Conservation (phyloP, 192 early-diverging fungal genomes). For the Mortierella hygrophila region DNA sequence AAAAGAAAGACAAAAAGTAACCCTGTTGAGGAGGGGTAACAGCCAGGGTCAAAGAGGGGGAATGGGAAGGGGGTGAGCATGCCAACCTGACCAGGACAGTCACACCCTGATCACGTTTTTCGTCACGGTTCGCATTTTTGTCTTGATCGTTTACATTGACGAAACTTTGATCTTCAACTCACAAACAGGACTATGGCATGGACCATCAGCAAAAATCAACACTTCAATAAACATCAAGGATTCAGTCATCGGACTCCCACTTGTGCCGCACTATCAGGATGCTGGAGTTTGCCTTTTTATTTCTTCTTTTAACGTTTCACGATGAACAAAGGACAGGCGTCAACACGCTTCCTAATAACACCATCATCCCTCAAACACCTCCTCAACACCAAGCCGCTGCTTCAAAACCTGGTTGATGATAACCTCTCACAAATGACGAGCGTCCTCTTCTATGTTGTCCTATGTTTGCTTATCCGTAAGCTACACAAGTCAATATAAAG, state of each 20-base stretch:
- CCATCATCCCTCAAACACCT: not conserved
- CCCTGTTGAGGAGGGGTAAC: not conserved
- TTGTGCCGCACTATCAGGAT: not conserved
- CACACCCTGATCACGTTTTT: not conserved
- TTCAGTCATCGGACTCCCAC: not conserved
- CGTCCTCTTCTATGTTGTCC: not conserved
- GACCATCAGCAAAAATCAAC: not conserved
- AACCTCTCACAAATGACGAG: constrained; percentile 55
- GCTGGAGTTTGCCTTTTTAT: not conserved
- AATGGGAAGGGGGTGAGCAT: not conserved
- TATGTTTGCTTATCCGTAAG: not conserved
- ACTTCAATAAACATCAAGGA: constrained; percentile 1
- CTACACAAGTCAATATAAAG: not conserved
- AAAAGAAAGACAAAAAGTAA: not conserved
- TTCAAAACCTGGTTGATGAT: constrained; percentile 45
- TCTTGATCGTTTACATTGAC: no score
- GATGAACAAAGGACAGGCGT: not conserved
- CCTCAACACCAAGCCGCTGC: not conserved
- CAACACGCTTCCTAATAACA: not conserved
- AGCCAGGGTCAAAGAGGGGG: not conserved
- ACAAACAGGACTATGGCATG: not conserved
- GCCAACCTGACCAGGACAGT: constrained; percentile 7
- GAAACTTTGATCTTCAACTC: not conserved
- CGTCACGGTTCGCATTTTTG: not conserved
- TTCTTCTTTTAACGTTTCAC: not conserved